Conservation (phyloP, 2,329 filamentous ascomycete species). For the Pseudogymnoascus destructans region DNA sequence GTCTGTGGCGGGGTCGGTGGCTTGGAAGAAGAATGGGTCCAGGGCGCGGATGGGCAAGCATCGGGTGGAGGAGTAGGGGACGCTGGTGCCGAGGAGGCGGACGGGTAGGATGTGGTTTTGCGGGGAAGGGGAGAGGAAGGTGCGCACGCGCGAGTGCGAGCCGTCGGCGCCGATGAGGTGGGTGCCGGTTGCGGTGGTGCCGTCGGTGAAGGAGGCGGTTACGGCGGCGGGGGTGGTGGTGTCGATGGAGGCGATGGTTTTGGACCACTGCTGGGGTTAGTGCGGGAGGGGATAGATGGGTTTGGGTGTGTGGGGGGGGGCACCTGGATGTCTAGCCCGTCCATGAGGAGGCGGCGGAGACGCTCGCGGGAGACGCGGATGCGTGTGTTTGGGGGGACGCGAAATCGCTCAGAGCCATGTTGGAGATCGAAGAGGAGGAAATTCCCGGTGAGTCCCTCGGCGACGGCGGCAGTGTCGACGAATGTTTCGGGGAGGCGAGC, state of each 20-base stretch:
- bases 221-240: conserved; percentile 26
- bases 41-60: conserved; percentile 32
- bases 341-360: conserved; percentile 34
- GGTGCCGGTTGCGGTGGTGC: conserved; percentile 29
- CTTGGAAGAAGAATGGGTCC: conserved; percentile 43
- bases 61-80: conserved; percentile 30
- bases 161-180: conserved; percentile 41
- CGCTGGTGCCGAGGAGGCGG: conserved; percentile 35
- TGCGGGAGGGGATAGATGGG: not conserved
- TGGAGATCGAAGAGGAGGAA: conserved; percentile 45
- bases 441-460: conserved; percentile 33
- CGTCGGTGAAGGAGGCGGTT: conserved; percentile 35
- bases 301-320: not conserved
- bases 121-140: conserved; percentile 27
- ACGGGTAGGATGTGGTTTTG: conserved; percentile 32
- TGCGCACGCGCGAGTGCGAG: conserved; percentile 32
- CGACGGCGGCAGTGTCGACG: conserved; percentile 39
- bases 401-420: conserved; percentile 34
- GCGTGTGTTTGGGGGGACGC: conserved; percentile 32
- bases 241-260: conserved; percentile 26
- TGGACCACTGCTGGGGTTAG: conserved; percentile 29
- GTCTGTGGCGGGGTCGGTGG: conserved; percentile 37
- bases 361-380: conserved; percentile 36
- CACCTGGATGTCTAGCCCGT: conserved; percentile 35
- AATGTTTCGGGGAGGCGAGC: conserved; percentile 36